Percentiles rank a stretch among this genome's conserved stretches.
Conservation (phyloP, 441 rosid genomes). For the Pelargonium citronellum region DNA sequence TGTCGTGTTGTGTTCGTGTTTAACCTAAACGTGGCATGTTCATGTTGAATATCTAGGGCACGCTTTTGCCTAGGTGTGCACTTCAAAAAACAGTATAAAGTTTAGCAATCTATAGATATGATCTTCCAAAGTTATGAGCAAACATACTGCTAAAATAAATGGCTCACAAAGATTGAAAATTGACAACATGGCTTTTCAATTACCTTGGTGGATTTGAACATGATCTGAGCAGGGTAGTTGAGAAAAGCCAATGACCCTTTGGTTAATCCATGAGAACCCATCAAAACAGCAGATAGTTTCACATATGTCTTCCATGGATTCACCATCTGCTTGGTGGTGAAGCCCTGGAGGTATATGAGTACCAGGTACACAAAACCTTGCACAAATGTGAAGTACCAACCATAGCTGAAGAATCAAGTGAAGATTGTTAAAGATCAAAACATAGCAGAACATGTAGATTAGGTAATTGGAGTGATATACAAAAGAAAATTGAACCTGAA, state of each 20-base stretch:
- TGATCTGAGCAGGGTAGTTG: constrained; percentile 82
- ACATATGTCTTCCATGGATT: constrained; percentile 79
- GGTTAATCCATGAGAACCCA: constrained; percentile 83
- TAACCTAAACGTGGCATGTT: no score
- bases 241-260: constrained; percentile 84
- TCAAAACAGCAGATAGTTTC: constrained; percentile 69
- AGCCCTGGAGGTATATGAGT: constrained; percentile 63
- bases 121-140: no score
- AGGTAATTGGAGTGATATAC: neutral
- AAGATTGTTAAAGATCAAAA: neutral
- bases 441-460: neutral
- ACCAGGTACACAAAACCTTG: constrained; percentile 75
- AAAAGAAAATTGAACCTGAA: constrained; percentile 37
- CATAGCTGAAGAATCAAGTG: constrained; percentile 48
- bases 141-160: neutral
- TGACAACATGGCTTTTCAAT: neutral
- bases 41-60: no score
- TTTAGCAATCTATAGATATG: no score
- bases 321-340: constrained; percentile 69
- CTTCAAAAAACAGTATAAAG: no score
- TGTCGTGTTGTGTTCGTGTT: no score
- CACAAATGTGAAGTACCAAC: constrained; percentile 83
- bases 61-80: no score
- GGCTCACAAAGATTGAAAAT: neutral
- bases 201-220: constrained; percentile 92